A percentile compares a stretch with the other conserved stretches of the same genome.
phyloP scores from a whole-genome alignment of 768 basidiomycete species.

The Hygrophoropsis aurantiaca region DNA sequence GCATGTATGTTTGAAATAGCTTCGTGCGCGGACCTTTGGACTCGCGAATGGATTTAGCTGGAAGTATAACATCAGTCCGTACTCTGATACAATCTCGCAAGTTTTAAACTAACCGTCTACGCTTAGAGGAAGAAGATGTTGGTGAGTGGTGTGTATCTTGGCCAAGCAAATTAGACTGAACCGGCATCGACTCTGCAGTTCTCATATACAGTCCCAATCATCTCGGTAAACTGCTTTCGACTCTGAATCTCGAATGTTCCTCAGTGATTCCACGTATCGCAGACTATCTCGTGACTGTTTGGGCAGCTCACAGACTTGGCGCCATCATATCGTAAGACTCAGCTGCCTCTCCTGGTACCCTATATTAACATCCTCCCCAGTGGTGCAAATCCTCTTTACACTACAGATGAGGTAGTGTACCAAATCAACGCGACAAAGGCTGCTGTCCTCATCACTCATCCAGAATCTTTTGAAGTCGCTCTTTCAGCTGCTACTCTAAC shows the following conservation, averaged over 20 bases:
- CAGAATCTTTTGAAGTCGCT: slow-evolving; percentile 43
- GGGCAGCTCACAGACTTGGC: slow-evolving; percentile 57
- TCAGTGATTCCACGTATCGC: neutral
- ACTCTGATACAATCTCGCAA: neutral
- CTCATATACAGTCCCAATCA: slow-evolving; percentile 69
- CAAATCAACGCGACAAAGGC: slow-evolving; percentile 52
- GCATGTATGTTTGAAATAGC: slow-evolving; percentile 18
- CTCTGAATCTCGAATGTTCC: neutral
- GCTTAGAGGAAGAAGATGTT: slow-evolving; percentile 37
- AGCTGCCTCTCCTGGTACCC: neutral
- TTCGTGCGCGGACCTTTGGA: slow-evolving; percentile 35
- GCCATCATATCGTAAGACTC: slow-evolving; percentile 54
- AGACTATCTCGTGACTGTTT: slow-evolving; percentile 58
- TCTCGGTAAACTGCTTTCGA: slow-evolving; percentile 41
- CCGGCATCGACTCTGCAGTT: slow-evolving; percentile 46
- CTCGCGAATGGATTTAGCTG: slow-evolving; percentile 37
- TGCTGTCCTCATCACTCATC: slow-evolving; percentile 48
- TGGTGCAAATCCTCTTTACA: slow-evolving; percentile 63
- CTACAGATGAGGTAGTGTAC: slow-evolving; percentile 54
- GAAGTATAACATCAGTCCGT: slow-evolving; percentile 34
- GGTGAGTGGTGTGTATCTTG: slow-evolving; percentile 23
- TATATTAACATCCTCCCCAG: slow-evolving; percentile 31
- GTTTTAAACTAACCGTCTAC: neutral
- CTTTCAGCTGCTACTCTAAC: slow-evolving; percentile 40
- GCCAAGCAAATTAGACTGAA: slow-evolving; percentile 2